A percentile compares a stretch with the other conserved stretches of the same genome.
These are phyloP conservation scores for Cyberlindnera nakhonratchasimensis DNA, from an alignment of 805 yeast species.

Conservation along the genomic window DNA sequence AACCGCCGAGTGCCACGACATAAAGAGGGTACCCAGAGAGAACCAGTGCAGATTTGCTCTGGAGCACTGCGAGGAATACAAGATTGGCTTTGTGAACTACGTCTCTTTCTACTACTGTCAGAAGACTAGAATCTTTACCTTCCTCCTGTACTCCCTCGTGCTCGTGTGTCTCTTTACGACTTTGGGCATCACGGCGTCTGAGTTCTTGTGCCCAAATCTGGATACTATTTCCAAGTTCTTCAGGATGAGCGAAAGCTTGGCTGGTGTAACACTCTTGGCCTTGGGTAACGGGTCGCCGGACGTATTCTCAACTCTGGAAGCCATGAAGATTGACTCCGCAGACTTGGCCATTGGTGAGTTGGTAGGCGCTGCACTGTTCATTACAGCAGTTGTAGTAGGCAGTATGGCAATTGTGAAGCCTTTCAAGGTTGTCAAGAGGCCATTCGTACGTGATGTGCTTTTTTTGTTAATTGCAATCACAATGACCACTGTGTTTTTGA, in stretches of 20 bases:
- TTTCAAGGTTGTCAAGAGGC: slow-evolving; percentile 46
- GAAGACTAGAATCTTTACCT: neutral
- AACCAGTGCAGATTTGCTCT: slow-evolving; percentile 23
- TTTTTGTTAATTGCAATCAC: slow-evolving; percentile 51
- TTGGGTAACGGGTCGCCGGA: slow-evolving; percentile 94
- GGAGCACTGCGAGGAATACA: slow-evolving; percentile 24
- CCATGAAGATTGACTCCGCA: slow-evolving; percentile 66
- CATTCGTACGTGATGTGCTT: slow-evolving; percentile 45
- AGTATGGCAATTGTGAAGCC: slow-evolving; percentile 70
- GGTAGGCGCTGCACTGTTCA: slow-evolving; percentile 86
- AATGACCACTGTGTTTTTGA: slow-evolving; percentile 46
- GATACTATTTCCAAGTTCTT: slow-evolving; percentile 62
- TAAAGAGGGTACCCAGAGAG: slow-evolving; percentile 9
- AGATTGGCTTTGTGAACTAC: slow-evolving; percentile 27
- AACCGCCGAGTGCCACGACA: slow-evolving; percentile 21
- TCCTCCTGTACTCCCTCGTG: slow-evolving; percentile 6
- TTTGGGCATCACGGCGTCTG: slow-evolving; percentile 80
- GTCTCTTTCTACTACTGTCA: slow-evolving; percentile 24
- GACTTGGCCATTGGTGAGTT: slow-evolving; percentile 85
- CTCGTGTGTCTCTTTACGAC: slow-evolving; percentile 51
- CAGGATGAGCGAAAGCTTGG: slow-evolving; percentile 68
- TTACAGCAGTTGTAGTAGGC: slow-evolving; percentile 82
- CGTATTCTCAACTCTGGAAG: slow-evolving; percentile 77
- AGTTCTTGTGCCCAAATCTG: slow-evolving; percentile 77
- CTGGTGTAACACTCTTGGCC: slow-evolving; percentile 87